These are phyloP conservation scores for Penicillium fuscoglaucum DNA, from an alignment of 2,329 filamentous ascomycete species.

Conservation along the genomic window DNA sequence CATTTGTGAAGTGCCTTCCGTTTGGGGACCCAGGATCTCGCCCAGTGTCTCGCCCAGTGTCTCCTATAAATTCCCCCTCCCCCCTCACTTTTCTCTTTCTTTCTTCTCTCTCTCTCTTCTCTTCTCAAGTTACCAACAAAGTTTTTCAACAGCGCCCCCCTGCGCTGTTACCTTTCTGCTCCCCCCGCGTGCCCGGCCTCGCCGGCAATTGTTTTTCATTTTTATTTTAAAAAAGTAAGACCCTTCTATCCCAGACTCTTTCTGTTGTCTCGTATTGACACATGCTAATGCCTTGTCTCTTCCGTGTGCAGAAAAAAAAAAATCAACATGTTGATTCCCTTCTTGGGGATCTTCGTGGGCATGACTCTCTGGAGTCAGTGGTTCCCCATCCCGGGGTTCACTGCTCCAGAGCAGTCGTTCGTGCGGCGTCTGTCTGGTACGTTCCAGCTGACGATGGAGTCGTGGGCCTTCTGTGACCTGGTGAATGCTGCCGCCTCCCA, in stretches of 20 bases:
- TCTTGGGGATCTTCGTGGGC: constrained; percentile 22
- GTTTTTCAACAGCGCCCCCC: background rate
- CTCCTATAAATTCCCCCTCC: background rate
- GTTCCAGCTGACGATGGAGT: constrained; percentile 14
- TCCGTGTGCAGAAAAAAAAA: background rate
- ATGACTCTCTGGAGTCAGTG: constrained; percentile 29
- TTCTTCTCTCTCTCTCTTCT: constrained; percentile 4
- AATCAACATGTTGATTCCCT: constrained; percentile 23
- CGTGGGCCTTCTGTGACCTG: constrained; percentile 20
- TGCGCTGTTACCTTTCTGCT: constrained; percentile 1
- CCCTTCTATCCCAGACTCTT: background rate
- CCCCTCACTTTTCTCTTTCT: constrained; percentile 1
- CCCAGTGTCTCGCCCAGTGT: background rate
- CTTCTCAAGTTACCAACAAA: background rate
- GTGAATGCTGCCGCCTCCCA: constrained; percentile 3
- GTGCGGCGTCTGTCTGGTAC: constrained; percentile 18
- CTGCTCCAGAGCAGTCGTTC: constrained; percentile 21
- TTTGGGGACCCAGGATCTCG: background rate
- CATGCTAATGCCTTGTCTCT: background rate
- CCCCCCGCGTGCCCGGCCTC: background rate
- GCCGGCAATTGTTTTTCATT: background rate
- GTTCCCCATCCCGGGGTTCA: constrained; percentile 23
- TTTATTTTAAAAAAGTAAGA: constrained; percentile 2
- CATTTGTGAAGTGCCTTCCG: background rate
- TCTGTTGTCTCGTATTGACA: background rate